Evolutionary conservation across 2,329 filamentous ascomycete genomes (phyloP).

Genomic region (Aureobasidium sp.): DNA sequence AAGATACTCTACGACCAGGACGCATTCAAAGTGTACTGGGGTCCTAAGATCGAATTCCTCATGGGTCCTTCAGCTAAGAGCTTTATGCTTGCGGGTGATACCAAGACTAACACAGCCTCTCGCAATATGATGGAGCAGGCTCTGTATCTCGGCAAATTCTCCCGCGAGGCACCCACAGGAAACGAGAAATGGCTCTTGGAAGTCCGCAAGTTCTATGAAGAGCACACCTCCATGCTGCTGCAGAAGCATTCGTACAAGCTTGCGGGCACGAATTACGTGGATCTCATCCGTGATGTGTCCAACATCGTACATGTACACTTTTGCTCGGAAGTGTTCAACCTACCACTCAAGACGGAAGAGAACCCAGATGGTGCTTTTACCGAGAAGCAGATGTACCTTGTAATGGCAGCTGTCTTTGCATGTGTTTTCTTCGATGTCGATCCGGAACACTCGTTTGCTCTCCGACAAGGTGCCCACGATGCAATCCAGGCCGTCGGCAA

Average conservation of each 20-base stretch:
- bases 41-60: constrained; percentile 36
- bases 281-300: constrained; percentile 42
- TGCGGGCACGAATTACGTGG: constrained; percentile 36
- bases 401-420: constrained; percentile 45
- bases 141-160: constrained; percentile 31
- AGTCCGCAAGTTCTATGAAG: constrained; percentile 39
- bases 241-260: constrained; percentile 38
- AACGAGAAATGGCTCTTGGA: constrained; percentile 37
- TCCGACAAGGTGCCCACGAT: constrained; percentile 40
- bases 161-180: constrained; percentile 20
- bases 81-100: constrained; percentile 42
- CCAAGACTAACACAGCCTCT: constrained; percentile 32
- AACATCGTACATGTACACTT: constrained; percentile 48
- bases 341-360: constrained; percentile 46
- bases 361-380: constrained; percentile 44
- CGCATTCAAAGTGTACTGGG: constrained; percentile 40
- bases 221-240: constrained; percentile 38
- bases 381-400: constrained; percentile 45
- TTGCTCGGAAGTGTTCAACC: constrained; percentile 44
- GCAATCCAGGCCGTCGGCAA: constrained; percentile 43
- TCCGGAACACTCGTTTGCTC: constrained; percentile 42
- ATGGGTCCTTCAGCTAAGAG: constrained; percentile 35
- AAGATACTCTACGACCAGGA: constrained; percentile 35
- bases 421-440: constrained; percentile 48
- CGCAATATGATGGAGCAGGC: constrained; percentile 35